Base-by-base conservation (phyloP, 2,329 filamentous ascomycete genomes). In the Aspergillus piperis region DNA sequence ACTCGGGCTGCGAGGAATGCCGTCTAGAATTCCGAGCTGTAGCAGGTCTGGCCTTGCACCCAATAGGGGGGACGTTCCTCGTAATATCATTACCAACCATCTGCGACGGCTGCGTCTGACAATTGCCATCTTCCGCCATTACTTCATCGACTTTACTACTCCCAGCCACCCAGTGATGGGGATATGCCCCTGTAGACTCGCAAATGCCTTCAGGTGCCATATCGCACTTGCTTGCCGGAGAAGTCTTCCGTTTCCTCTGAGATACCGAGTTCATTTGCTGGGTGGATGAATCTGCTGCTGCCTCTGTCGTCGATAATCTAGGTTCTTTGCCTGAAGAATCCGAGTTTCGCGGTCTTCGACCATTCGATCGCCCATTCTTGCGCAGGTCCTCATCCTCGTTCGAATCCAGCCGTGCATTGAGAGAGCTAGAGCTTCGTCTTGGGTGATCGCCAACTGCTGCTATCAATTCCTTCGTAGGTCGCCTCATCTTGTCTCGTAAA, bases 401-500 rank as follows among this genome's bases (percentile, higher is more conserved):
- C 72, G 75, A 58, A 73, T 73, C 53, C 73, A 81, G 74, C 78
- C 79, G 67, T 77, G 78, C 65, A 78, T 77, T 47, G 32, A 67
- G 68, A 49, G 73, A 83, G 70, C 69, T 83, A 75, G 62, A 84
- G 57, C 38, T 81, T 80, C 67, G 80, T 78, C 75, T 68, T 59
- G 70, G 64, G 53, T 70, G 66, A 56, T 71, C 84, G 10, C 83
- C 77, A 13, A 94, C 90, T 1, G 90, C 90, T 73, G 92, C 90
- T 38, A 89, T 85, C 8, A 93, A 76, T 64, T 91, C 86, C 71
- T 91, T 91, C 1, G 88, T 90, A 21, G 91, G 90, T 61, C 91
- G 84, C 60, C 91, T 85, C 90, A 95, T 93, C 78, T 95, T 95
- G 71, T 88, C 89, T 63, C 89, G 84, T 44, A 95, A 80, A 69